Base-by-base conservation (phyloP, 495 filamentous ascomycete species). In the Physcia stellaris region DNA sequence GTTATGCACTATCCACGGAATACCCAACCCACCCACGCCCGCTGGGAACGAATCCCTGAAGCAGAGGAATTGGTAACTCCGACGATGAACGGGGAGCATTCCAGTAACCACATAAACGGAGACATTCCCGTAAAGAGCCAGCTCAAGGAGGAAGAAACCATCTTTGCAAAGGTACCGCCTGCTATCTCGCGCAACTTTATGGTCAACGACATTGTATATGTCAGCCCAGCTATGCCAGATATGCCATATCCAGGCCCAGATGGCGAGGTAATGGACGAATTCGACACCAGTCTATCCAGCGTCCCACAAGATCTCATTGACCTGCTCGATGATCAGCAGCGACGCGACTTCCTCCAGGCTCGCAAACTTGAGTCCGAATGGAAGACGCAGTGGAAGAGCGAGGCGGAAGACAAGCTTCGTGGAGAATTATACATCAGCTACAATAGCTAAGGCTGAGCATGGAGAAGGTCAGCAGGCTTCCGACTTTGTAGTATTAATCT, bases 1-100 rank as follows among this genome's bases (percentile, higher is more conserved):
- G 47, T 64, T 28, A 82, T 95, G 68, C 80, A 84, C 46, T 90
- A 80, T 48, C 92, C 90, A 0, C 71, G 71, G 41, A 83, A 71
- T 48, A 94, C 83, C 68, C 92, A 98, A 60, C 85, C 90, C 0
- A 88, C 87, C 2, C 82, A 84, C 53, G 84, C 73, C 6, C 75
- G 75, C 37, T 83, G 86, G 68, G 83, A 86, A 59, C 72, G 76
- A 31, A 57, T 85, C 9, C 52, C 59, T 4, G 53, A 63, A 24
- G 39, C 57, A 7, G 9, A 16, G 10, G 5, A 17, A 11, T 13
- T 21, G 28, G 12, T 9, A 15, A 13, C n/a, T 13, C n/a, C 16
- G 15, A 2, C 7, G 32, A 7, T 9, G 17, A 9, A 18, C 9
- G 7, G 7, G 9, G 17, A 7, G 7, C 17, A 7, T 24, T 9